Conservation (phyloP, 768 basidiomycete genomes). For the Tephrocybe sp. region DNA sequence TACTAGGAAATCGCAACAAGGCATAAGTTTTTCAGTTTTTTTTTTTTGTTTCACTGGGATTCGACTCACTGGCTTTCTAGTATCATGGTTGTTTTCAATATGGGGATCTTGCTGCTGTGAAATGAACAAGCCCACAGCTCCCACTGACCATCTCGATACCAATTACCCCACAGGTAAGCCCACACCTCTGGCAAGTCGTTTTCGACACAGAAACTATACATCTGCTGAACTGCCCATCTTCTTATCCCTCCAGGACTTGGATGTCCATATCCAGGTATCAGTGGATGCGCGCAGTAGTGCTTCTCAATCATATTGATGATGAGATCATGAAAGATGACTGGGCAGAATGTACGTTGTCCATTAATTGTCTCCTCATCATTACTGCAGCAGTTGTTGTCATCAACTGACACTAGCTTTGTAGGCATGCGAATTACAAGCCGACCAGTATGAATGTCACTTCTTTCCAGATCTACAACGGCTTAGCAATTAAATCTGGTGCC, state of each 20-base stretch:
- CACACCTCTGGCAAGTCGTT: slow-evolving; percentile 1
- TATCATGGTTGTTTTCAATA: slow-evolving; percentile 27
- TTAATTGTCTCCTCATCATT: no score
- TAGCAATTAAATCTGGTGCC: not conserved
- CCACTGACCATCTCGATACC: slow-evolving; percentile 23
- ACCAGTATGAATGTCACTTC: not conserved
- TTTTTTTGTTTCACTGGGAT: not conserved
- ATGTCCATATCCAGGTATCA: slow-evolving; percentile 17
- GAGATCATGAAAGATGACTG: slow-evolving; percentile 8
- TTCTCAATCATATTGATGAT: no score
- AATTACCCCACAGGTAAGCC: slow-evolving; percentile 22
- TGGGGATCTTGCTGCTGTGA: slow-evolving; percentile 16
- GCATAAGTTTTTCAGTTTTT: not conserved
- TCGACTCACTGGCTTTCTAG: slow-evolving; percentile 26
- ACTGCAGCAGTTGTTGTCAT: not conserved
- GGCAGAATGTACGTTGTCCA: slow-evolving; percentile 17
- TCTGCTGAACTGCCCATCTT: slow-evolving; percentile 4
- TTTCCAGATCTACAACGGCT: not conserved
- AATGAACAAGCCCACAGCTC: slow-evolving; percentile 23
- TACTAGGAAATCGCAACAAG: not conserved
- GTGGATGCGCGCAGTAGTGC: no score
- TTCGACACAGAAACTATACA: slow-evolving; percentile 6
- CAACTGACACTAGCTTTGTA: not conserved
- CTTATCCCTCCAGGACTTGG: slow-evolving; percentile 3
- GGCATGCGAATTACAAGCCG: not conserved